A percentile compares a stretch with the other conserved stretches of the same genome.
phyloP scores from a whole-genome alignment of 306 rosid genomes.

The Oemleria cerasiformis region DNA sequence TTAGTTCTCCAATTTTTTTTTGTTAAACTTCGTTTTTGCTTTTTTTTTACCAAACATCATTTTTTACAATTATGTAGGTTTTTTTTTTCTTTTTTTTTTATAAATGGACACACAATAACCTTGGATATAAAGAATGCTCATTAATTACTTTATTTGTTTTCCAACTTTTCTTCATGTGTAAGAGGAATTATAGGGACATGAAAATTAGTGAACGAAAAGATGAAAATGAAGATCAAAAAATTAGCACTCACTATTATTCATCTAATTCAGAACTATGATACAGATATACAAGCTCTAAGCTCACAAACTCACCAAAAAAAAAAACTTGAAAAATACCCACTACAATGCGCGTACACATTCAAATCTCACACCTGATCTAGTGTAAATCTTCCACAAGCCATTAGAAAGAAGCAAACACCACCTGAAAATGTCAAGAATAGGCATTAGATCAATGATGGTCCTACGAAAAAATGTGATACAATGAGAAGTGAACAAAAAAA shows the following conservation, averaged over 20 bases:
- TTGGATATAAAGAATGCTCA: too few relatives aligned
- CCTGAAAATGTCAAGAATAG: slow-evolving; percentile 29
- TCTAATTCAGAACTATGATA: slow-evolving; percentile 45
- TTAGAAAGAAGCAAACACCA: slow-evolving; percentile 36
- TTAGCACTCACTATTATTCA: slow-evolving; percentile 36
- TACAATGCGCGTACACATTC: slow-evolving; percentile 38
- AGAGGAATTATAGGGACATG: too few relatives aligned
- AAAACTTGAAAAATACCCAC: slow-evolving; percentile 41
- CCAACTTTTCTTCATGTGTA: too few relatives aligned
- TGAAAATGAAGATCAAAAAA: slow-evolving; percentile 20
- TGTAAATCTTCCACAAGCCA: slow-evolving; percentile 41
- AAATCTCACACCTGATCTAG: slow-evolving; percentile 43
- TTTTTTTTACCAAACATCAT: too few relatives aligned
- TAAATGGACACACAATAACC: too few relatives aligned
- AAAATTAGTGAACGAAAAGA: slow-evolving; percentile 4
- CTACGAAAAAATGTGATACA: background rate
- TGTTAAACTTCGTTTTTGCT: background rate
- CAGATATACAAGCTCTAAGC: slow-evolving; percentile 53
- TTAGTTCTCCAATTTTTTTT: background rate
- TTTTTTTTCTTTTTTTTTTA: too few relatives aligned
- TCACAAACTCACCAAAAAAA: slow-evolving; percentile 37
- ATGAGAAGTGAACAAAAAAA: too few relatives aligned
- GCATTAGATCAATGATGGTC: slow-evolving; percentile 15
- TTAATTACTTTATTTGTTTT: too few relatives aligned
- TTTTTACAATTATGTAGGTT: too few relatives aligned